Evolutionary conservation across 441 rosid species (phyloP), one percentile per base, ranked within the genome.

Genomic region (Gossypium schwendimanii): DNA sequence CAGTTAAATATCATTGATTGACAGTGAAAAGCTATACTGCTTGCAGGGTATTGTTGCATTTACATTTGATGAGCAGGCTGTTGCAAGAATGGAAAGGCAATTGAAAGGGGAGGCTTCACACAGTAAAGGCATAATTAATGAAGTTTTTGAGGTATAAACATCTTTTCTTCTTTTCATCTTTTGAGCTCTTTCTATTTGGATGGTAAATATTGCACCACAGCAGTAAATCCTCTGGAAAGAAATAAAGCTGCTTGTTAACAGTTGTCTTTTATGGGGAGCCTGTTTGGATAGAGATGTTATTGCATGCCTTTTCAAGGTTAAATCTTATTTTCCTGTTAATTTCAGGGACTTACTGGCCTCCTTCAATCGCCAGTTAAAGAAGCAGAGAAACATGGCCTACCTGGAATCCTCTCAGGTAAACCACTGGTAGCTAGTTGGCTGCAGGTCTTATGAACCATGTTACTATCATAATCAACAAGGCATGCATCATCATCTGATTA

Each of bases 341-440:
- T 78, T 24, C 82, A 95, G 98, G 99, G 99, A 41, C 92, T 95
- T 41, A 92, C 99, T 49, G 98, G 97, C 73, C 92, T 95, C 66
- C 99, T 95, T 77, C 97, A 93, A 39, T 85, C 92, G 64, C 99
- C 99, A 26, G 86, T 95, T 67, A 86, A 91, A 80, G 97, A 88
- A 83, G 97, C 89, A 39, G 97, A 91, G 86, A 93, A 90, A 78
- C 91, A 90, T 31, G 99, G 99, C 76, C 93, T 95, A 83, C 98
- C 99, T 9, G 99, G 98, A 33, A 87, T 95, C 69, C 81, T 95
- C 70, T 95, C 99, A 83, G 98, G 99, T 92, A 84, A 50, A 75
- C 73, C 8, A 53, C 33, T 18, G 57, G 24, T 63, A 55, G 21
- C n/a, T 14, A 3, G 53, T 55, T 70, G 63, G 23, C 21, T 70